Base-by-base conservation (phyloP, 1,284 basidiomycete genomes). In the Austropuccinia psidii region DNA sequence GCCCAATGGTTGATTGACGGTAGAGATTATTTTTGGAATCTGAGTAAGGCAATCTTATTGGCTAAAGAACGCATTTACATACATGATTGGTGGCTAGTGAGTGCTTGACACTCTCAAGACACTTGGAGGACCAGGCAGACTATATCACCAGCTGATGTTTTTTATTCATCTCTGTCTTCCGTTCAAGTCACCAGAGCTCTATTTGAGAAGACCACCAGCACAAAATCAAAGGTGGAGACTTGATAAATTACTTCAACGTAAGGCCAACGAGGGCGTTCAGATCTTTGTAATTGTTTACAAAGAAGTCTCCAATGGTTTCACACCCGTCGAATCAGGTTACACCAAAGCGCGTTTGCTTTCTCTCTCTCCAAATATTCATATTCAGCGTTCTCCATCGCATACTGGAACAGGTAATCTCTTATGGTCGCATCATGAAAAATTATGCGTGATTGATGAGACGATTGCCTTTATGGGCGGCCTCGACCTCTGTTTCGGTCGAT, bases 1-100 rank as follows among this genome's bases (percentile, higher is more conserved):
- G 91, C 93, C 0, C 95, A 98, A 79, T 98, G 96, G 96, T 87
- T 98, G 3, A 93, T 98, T n/a, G 96, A 99, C 82, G 96, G 95
- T 7, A 87, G 93, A 19, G 93, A 97, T 80, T 97, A 97, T 80
- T 94, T 92, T 82, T 97, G 93, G 94, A 95, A 95, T 79, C 83
- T 98, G n/a, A 93, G 91, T 37, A 87, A 92, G 58, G 95, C 96
- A 0, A 90, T 98, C 66, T 84, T 91, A 62, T 86, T 96, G 77
- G 95, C 96, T 2, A 90, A 89, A 79, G 90, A 96, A 78, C 86
- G 84, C 47, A 80, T 83, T 74, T 82, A 78, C 74, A 95, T 96
- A 49, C 93, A 96, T 79, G 92, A 93, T 81, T 96, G 93, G 93
- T 96, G 93, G 93, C 82, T 74, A 17, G 70, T 73, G 21, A 58